Evolutionary conservation across 2,329 filamentous ascomycete species (phyloP), one percentile per base, ranked within the genome.

Genomic region (Fusarium subtropicale): DNA sequence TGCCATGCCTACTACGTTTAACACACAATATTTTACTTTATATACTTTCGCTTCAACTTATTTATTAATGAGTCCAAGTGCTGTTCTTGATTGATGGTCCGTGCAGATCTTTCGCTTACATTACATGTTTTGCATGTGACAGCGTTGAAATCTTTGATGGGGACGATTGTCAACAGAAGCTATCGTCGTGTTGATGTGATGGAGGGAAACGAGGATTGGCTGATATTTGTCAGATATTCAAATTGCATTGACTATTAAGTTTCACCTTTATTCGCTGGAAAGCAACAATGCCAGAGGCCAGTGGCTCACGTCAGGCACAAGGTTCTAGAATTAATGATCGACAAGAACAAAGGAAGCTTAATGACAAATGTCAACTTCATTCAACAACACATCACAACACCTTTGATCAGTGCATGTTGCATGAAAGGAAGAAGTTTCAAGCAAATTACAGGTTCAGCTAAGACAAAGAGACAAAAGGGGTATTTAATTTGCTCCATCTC

Each of bases 121-220:
- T 44, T 47, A 18, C 16, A 48, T 36, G 38, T 60, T 65, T 60
- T 60, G 33, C 62, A 65, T 65, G 62, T 65, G 62, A 65, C 13
- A 34, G 26, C 28, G 46, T 53, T 46, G 28, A 16, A 38, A 20
- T 12, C 9, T 36, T 28, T 38, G 10, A 11, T 9, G 31, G 24
- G 24, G 41, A 42, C 30, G 8, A 15, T 20, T 18, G 13, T 12
- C 9, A 46, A 6, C 11, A 20, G 4, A 38, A 30, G 20, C 12
- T 13, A 20, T 39, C 15, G 12, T 22, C 10, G 2, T 47, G 24
- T 7, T 36, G 12, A 50, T 31, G 5, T 10, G 16, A 33, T 3
- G 12, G n/a, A 7, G 22, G 18, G 3, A 13, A 16, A 16, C 6
- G 36, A 36, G 11, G 13, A 30, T 13, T 9, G 18, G 3, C 5